Percentiles rank a stretch among this genome's conserved stretches.
These are phyloP conservation scores for Aspergillus felis DNA, from an alignment of 2,329 filamentous ascomycete genomes.

Conservation along the genomic window DNA sequence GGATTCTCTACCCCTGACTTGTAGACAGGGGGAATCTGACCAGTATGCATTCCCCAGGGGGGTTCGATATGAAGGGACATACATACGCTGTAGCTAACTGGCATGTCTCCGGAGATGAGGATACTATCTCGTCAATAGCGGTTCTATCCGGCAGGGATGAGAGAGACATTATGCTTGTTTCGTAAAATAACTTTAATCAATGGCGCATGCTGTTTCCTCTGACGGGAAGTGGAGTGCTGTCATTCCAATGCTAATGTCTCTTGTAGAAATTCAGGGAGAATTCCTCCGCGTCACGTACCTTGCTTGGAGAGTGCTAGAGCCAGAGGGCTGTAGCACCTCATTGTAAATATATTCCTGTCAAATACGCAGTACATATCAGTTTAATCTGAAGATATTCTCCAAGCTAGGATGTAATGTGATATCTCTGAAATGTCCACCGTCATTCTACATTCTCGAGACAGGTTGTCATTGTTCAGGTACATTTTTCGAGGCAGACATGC, in stretches of 20 bases:
- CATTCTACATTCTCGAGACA: too few relatives aligned
- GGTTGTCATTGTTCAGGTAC: too few relatives aligned
- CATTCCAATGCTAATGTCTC: not conserved
- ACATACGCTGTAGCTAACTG: conserved; percentile 8
- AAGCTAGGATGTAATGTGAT: too few relatives aligned
- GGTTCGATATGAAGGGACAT: conserved; percentile 14
- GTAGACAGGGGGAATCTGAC: conserved; percentile 21
- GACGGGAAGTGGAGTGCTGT: not conserved
- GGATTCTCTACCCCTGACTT: conserved; percentile 32
- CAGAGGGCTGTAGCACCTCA: too few relatives aligned
- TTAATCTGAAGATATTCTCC: too few relatives aligned
- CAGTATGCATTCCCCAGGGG: conserved; percentile 16
- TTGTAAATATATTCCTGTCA: too few relatives aligned
- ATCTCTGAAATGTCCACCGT: too few relatives aligned
- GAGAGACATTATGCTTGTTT: not conserved
- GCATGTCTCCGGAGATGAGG: not conserved
- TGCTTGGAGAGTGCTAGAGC: too few relatives aligned
- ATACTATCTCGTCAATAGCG: not conserved
- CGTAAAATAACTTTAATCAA: not conserved
- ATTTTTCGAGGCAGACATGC: not conserved
- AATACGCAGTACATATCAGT: too few relatives aligned
- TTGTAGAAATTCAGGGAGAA: too few relatives aligned
- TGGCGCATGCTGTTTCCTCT: not conserved
- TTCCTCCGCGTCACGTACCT: too few relatives aligned
- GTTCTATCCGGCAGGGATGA: not conserved